Evolutionary conservation across 1,139 yeast species (phyloP).

Genomic region (Candida sanyaensis): DNA sequence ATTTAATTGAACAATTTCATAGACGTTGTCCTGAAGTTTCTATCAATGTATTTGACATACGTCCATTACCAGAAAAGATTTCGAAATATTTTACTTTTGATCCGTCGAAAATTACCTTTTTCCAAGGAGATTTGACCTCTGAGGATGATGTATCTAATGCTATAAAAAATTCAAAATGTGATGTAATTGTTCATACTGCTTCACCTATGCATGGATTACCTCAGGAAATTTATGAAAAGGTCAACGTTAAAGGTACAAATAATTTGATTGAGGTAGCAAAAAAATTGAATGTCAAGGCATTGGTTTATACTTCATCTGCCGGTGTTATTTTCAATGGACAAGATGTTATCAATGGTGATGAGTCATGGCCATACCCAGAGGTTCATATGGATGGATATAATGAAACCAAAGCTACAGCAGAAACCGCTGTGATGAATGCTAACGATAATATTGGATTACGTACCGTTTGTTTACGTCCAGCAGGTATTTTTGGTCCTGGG

Average conservation of each 20-base stretch:
- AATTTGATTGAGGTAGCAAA: conserved; percentile 71
- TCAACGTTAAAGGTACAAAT: conserved; percentile 86
- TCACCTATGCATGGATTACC: conserved; percentile 92
- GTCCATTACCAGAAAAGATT: conserved; percentile 75
- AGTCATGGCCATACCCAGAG: conserved; percentile 88
- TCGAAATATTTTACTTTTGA: conserved; percentile 77
- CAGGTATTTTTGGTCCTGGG: conserved; percentile 99
- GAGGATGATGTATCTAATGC: conserved; percentile 68
- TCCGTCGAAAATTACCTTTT: conserved; percentile 55
- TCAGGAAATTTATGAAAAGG: conserved; percentile 80
- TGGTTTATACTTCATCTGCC: conserved; percentile 95
- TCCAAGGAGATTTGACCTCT: conserved; percentile 84
- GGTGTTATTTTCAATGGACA: conserved; percentile 96
- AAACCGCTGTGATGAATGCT: conserved; percentile 73
- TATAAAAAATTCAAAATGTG: conserved; percentile 58
- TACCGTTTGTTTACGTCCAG: conserved; percentile 91
- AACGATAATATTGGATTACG: conserved; percentile 55
- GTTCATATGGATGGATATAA: conserved; percentile 96
- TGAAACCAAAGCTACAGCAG: conserved; percentile 93
- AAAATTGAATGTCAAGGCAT: conserved; percentile 54
- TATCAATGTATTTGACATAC: conserved; percentile 86
- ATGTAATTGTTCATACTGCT: conserved; percentile 91
- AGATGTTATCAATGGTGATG: conserved; percentile 89
- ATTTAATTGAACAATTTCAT: conserved; percentile 82
- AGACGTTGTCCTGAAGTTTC: conserved; percentile 65